A percentile compares a stretch with the other conserved stretches of the same genome.
These are phyloP conservation scores for Gyromitra esculenta DNA, from an alignment of 2,329 filamentous ascomycete genomes.

Conservation along the genomic window DNA sequence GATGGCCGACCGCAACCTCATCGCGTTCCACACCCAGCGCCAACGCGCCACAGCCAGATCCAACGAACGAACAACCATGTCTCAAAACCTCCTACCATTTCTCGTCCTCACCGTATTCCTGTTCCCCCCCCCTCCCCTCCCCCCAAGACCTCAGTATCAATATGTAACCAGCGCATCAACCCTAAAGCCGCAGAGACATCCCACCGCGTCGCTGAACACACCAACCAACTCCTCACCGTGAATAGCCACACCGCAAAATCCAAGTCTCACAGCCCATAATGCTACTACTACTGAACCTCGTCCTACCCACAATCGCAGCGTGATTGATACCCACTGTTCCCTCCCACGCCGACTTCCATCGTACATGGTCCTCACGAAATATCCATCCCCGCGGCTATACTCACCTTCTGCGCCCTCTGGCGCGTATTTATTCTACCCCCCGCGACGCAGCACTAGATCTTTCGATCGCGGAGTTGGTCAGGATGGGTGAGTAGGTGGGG, in stretches of 20 bases:
- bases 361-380: background rate
- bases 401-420: background rate
- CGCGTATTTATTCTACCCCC: background rate
- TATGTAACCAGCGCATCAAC: background rate
- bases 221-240: too few species aligned
- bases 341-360: background rate
- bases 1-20: too few species aligned
- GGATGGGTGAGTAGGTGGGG: background rate
- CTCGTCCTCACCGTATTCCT: background rate
- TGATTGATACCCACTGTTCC: background rate
- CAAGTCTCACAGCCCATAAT: background rate
- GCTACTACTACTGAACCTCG: background rate
- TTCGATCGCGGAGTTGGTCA: background rate
- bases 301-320: background rate
- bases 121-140: too few species aligned
- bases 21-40: background rate
- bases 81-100: background rate
- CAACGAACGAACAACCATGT: background rate
- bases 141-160: background rate
- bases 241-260: background rate
- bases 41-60: background rate
- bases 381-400: background rate
- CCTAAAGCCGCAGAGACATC: background rate
- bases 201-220: background rate
- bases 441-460: background rate